These are phyloP conservation scores for Podila verticillata DNA, from an alignment of 192 early-diverging fungal species.

Conservation along the genomic window DNA sequence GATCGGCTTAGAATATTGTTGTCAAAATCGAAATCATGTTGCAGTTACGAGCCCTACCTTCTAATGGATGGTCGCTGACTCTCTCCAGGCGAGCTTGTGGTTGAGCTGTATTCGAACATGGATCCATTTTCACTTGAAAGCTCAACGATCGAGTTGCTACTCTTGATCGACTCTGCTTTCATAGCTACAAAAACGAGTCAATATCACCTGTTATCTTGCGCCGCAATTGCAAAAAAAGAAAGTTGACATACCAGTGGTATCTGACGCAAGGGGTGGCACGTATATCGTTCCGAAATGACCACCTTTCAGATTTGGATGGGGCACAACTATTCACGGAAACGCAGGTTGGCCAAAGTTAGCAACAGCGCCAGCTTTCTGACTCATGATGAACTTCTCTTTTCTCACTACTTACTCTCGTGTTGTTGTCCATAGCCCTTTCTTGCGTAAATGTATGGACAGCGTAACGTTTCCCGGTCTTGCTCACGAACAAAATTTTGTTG, in stretches of 20 bases:
- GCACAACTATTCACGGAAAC: constrained; percentile 7
- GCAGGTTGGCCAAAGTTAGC: neutral
- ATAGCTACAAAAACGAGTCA: neutral
- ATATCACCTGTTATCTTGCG: neutral
- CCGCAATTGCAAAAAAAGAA: neutral
- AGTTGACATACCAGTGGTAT: constrained; percentile 40
- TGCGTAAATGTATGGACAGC: constrained; percentile 68
- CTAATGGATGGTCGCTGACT: constrained; percentile 4
- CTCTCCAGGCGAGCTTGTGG: neutral
- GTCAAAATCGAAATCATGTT: neutral
- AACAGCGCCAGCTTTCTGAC: neutral
- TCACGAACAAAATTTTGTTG: constrained; percentile 69
- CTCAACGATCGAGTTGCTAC: constrained; percentile 29
- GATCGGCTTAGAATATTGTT: neutral
- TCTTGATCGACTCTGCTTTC: constrained; percentile 11
- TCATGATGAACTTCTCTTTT: neutral
- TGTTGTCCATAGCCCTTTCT: constrained; percentile 34
- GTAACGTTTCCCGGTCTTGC: constrained; percentile 69
- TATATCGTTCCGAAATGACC: constrained; percentile 61
- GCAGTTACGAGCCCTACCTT: constrained; percentile 10
- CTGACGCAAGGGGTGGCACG: constrained; percentile 58
- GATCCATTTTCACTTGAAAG: constrained; percentile 41
- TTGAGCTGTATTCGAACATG: constrained; percentile 21
- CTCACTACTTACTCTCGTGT: neutral
- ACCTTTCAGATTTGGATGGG: constrained; percentile 34